Evolutionary conservation across 2,329 filamentous ascomycete species (phyloP).

Genomic region (Diatrype stigma): DNA sequence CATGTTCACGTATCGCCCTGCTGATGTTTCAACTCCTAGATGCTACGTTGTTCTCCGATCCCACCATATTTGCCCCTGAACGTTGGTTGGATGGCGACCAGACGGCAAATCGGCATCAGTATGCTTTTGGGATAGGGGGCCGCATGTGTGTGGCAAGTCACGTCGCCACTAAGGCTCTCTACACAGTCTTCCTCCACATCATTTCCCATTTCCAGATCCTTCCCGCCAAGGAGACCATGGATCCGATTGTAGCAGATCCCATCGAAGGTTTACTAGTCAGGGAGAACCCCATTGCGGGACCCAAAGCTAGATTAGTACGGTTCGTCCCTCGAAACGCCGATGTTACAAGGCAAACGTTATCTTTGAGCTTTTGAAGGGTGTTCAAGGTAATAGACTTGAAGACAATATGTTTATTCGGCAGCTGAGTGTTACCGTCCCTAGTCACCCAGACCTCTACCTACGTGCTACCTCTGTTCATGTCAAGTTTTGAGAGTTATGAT

Average conservation of each 20-base stretch:
- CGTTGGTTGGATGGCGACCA: slow-evolving; percentile 34
- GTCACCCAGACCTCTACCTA: no score
- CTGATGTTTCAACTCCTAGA: slow-evolving; percentile 32
- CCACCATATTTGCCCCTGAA: slow-evolving; percentile 54
- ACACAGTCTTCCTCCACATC: slow-evolving; percentile 47
- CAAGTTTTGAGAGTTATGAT: no score
- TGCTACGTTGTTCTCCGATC: slow-evolving; percentile 57
- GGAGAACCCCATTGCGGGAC: slow-evolving; percentile 16
- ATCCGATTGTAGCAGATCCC: slow-evolving; percentile 17
- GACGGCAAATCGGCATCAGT: slow-evolving; percentile 40
- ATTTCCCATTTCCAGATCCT: slow-evolving; percentile 46
- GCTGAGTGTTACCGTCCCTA: no score
- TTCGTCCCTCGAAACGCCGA: slow-evolving; percentile 11
- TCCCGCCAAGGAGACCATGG: slow-evolving; percentile 13
- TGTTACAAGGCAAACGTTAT: slow-evolving; percentile 12
- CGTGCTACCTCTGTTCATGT: no score
- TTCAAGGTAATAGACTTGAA: no score
- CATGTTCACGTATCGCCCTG: no score
- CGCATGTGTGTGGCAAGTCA: slow-evolving; percentile 52
- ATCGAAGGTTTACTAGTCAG: slow-evolving; percentile 15
- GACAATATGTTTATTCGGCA: no score
- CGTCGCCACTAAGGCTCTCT: slow-evolving; percentile 50
- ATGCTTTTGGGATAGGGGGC: slow-evolving; percentile 49
- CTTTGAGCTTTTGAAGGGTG: slow-evolving; percentile 1
- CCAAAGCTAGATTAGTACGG: slow-evolving; percentile 12